Evolutionary conservation across 2,329 filamentous ascomycete genomes (phyloP).

Genomic region (Macroventuria anomochaeta): DNA sequence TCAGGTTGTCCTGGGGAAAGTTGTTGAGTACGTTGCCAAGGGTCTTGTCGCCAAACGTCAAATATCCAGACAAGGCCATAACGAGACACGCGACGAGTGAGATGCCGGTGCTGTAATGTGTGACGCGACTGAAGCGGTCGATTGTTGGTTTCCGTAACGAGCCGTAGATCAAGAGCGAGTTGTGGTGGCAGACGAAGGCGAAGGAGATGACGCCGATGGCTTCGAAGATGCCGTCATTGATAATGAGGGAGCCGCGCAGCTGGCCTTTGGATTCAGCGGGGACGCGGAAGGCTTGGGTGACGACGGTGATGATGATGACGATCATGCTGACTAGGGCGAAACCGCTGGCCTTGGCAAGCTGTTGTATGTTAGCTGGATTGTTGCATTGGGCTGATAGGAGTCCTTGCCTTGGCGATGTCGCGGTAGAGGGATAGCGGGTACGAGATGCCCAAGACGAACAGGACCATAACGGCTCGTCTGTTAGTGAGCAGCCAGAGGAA

Average conservation of each 20-base stretch:
- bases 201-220: slow-evolving; percentile 98
- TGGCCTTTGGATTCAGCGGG: slow-evolving; percentile 74
- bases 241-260: slow-evolving; percentile 72
- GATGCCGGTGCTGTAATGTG: slow-evolving; percentile 88
- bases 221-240: slow-evolving; percentile 90
- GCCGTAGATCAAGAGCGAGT: slow-evolving; percentile 96
- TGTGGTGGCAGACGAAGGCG: slow-evolving; percentile 83
- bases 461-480: slow-evolving; percentile 81
- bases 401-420: slow-evolving; percentile 83
- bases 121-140: slow-evolving; percentile 91
- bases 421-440: slow-evolving; percentile 92
- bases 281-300: slow-evolving; percentile 80
- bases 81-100: slow-evolving; percentile 90
- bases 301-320: slow-evolving; percentile 84
- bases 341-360: slow-evolving; percentile 95
- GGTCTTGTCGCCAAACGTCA: slow-evolving; percentile 91
- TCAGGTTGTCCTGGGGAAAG: slow-evolving; percentile 85
- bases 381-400: slow-evolving; percentile 5
- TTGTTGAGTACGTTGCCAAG: slow-evolving; percentile 98
- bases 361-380: slow-evolving; percentile 42
- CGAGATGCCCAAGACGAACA: slow-evolving; percentile 85
- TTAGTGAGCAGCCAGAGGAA: slow-evolving; percentile 84
- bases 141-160: slow-evolving; percentile 93
- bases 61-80: slow-evolving; percentile 87
- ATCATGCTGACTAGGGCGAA: slow-evolving; percentile 92